Base-by-base conservation (phyloP, 2,329 filamentous ascomycete genomes). In the Colletotrichum truncatum region DNA sequence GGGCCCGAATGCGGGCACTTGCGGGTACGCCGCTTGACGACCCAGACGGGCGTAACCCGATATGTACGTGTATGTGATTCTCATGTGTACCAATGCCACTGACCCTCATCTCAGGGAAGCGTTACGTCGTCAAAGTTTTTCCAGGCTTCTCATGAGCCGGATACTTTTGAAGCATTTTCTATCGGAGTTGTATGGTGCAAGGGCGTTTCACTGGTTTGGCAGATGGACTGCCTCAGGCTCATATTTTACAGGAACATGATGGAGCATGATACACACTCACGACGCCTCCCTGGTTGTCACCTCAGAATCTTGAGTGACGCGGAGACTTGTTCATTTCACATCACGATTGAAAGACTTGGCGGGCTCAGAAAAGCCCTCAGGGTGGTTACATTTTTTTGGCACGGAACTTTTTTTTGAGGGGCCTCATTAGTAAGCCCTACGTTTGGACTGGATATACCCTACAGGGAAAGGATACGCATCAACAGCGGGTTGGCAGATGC, bases 1-100 rank as follows among this genome's bases (percentile, higher is more conserved):
- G 80, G 48, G 76, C 80, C 66, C 75, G 80, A 16, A 82, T 82
- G 78, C 76, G 79, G 45, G 74, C 81, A 51, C 79, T 82, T 66
- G 80, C 80, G 9, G 76, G 76, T 53, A 79, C 79, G 55, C 79
- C 80, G 32, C 77, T 82, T 66, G 80, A 81, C 26, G 80, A 82
- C 45, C 78, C 78, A 7, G 80, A 82, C 67, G 71, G 74, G 51
- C 73, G 74, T 51, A 75, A 74, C 65, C 77, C 79, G 32, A 74
- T 74, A 64, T 82, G 80, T 82, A 70, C 77, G 80, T 76, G 6
- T 9, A 12, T 12, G 14, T n/a, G 3, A 41, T 5, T 12, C 1
- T 12, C 10, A 14, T 16, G 14, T 11, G 14, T 18, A 23, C 16
- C 16, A 36, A 36, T 12, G 8, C 25, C n/a, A 28, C 39, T 36